phyloP scores from a whole-genome alignment of 1,139 yeast genomes.

The Pneumocystis wakefieldiae region DNA sequence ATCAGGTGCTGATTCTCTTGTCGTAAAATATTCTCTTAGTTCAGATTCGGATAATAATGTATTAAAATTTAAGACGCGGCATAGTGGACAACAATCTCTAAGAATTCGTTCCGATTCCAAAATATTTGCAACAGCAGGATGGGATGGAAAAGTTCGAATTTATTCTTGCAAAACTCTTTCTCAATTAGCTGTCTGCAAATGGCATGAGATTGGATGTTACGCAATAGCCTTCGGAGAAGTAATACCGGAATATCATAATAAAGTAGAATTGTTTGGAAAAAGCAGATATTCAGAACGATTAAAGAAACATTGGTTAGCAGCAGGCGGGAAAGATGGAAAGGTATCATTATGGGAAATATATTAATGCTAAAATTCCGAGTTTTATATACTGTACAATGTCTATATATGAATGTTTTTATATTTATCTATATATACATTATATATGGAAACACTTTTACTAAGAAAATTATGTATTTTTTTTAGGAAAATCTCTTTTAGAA shows the following conservation, averaged over 20 bases:
- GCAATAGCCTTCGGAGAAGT: background rate
- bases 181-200: background rate
- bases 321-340: background rate
- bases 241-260: background rate
- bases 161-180: background rate
- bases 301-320: background rate
- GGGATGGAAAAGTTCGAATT: slow-evolving; percentile 1
- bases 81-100: background rate
- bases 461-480: background rate
- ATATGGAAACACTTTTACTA: too few relatives aligned
- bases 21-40: background rate
- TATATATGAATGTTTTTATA: too few relatives aligned
- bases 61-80: background rate
- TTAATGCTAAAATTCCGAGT: background rate
- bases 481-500: background rate
- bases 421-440: too few relatives aligned
- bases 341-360: slow-evolving; percentile 1
- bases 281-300: background rate
- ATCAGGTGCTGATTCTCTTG: background rate
- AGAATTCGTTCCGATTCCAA: background rate
- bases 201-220: background rate
- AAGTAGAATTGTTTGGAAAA: background rate
- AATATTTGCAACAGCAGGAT: background rate
- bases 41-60: background rate
- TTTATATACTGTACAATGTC: too few relatives aligned